Evolutionary conservation across 768 basidiomycete genomes (phyloP).

Genomic region (Cystobasidium onofrii): DNA sequence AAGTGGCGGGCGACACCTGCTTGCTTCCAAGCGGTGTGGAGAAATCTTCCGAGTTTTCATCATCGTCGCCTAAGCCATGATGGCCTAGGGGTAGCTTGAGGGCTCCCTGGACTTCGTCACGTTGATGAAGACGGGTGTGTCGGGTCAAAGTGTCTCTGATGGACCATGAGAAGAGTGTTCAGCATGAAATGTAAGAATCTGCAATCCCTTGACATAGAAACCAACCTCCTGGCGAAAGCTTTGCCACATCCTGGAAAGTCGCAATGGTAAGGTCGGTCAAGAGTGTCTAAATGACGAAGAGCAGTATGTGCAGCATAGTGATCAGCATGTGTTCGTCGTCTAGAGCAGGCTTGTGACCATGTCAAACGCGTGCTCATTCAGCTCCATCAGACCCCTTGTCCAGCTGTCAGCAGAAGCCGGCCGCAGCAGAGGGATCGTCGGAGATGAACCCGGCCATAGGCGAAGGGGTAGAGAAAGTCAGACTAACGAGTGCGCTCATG

Average conservation of each 20-base stretch:
- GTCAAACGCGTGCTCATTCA: no score
- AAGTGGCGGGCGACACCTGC: background rate
- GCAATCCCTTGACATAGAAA: background rate
- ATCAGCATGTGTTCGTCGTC: no score
- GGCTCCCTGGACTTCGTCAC: conserved; percentile 32
- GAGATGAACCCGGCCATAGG: no score
- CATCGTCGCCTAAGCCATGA: background rate
- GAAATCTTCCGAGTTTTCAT: background rate
- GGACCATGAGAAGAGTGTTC: background rate
- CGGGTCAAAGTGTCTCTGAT: conserved; percentile 43
- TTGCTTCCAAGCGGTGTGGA: background rate
- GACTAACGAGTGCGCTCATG: conserved; percentile 41
- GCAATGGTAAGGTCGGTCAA: conserved; percentile 40
- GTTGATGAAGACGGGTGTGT: conserved; percentile 37
- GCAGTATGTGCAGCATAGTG: no score
- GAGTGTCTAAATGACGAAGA: conserved; percentile 40
- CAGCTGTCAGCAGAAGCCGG: no score
- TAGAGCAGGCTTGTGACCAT: no score
- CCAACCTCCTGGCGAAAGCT: conserved; percentile 42
- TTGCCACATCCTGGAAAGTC: conserved; percentile 37
- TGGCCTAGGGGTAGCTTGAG: background rate
- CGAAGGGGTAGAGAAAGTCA: background rate
- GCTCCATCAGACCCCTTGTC: no score
- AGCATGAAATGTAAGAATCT: background rate
- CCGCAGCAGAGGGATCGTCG: no score